Base-by-base conservation (phyloP, 208 protist genomes). In the Wallacemonas sp. region DNA sequence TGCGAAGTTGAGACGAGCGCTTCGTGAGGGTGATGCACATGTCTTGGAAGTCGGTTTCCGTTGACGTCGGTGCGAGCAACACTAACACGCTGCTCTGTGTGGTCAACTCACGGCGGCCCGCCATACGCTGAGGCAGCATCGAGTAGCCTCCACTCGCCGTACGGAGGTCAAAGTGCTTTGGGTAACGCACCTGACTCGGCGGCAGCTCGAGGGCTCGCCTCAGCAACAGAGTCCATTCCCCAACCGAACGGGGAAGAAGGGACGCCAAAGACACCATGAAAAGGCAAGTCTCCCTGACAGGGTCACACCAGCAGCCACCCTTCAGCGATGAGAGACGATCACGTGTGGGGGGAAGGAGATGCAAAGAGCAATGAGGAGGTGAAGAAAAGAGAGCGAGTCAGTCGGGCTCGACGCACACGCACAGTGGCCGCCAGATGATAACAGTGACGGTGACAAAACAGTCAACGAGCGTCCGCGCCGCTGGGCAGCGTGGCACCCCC, bases 1-100 rank as follows among this genome's bases (percentile, higher is more conserved):
- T 73, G 45, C 78, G 66, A 17, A 92, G 62, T 37, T 62, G 75
- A 17, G 64, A 57, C 1, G 81, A 79, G n/a, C 91, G 78, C 66
- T 93, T 88, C 17, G 87, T 93, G n/a, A 96, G 69, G 0, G 85
- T 90, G 54, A 96, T 81, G 71, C 85, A 93, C 74, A 93, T 78
- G 66, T 93, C 91, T 54, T 89, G 81, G 65, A 90, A 89, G 17
- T 24, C 52, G 0, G 34, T 22, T 15, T 54, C 73, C 13, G 69
- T 66, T 0, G 68, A 27, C 0, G 79, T 57, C 0, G 87, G 87
- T 22, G 85, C 90, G 2, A 92, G 74, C 13, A 93, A 38, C 10
- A 92, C n/a, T 2, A 93, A 72, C 57, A 89, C 79, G 10, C 85
- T 83, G 55, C 79, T 87, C 24, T 61, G 55, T 8, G 27, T 21